Evolutionary conservation across 306 rosid genomes (phyloP).

Genomic region (Ceratonia siliqua): DNA sequence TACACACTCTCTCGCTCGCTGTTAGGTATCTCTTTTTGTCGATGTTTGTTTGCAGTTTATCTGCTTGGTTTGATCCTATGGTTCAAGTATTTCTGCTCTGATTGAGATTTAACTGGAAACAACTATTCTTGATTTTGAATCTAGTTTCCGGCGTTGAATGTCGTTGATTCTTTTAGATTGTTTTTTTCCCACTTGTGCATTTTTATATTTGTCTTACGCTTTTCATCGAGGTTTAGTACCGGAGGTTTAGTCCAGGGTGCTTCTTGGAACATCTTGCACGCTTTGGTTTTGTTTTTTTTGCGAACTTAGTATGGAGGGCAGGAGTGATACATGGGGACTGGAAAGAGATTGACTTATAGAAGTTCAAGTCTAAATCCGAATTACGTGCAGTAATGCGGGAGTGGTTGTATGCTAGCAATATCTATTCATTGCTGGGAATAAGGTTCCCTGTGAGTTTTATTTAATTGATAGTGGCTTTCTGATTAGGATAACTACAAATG

Average conservation of each 20-base stretch:
- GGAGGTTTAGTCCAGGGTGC: neutral
- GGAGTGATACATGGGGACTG: constrained; percentile 11
- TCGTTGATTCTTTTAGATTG: constrained; percentile 30
- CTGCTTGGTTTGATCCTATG: neutral
- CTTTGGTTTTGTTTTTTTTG: neutral
- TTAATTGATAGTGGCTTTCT: neutral
- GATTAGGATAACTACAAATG: constrained; percentile 21
- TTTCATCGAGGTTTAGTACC: neutral
- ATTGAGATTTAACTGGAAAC: constrained; percentile 23
- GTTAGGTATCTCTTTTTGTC: neutral
- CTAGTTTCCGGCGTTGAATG: constrained; percentile 16
- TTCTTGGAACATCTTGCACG: neutral
- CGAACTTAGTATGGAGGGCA: neutral
- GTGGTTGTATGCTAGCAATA: neutral
- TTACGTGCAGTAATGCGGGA: neutral
- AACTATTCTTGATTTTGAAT: constrained; percentile 41
- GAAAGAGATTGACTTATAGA: constrained; percentile 1
- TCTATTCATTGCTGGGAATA: neutral
- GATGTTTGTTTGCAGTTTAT: constrained; percentile 3
- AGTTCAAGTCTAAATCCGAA: neutral
- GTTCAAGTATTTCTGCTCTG: constrained; percentile 14
- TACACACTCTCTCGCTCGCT: neutral
- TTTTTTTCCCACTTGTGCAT: neutral
- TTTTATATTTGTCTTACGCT: neutral
- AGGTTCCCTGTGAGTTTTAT: neutral